These are phyloP conservation scores for Achaetomium macrosporum DNA, from an alignment of 2,329 filamentous ascomycete genomes.

Conservation along the genomic window DNA sequence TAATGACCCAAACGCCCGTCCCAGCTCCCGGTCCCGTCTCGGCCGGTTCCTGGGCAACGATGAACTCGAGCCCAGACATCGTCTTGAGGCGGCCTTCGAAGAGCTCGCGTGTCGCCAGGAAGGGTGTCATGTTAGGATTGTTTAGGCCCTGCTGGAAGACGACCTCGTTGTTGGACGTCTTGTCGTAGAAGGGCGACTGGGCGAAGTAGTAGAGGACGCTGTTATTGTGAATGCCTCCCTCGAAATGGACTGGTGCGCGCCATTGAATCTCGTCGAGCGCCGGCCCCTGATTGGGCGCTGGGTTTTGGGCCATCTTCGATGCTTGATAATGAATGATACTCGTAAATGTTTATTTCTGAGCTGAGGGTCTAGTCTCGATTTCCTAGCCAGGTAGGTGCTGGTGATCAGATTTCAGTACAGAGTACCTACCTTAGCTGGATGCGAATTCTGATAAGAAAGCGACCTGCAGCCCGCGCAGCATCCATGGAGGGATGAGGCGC, in stretches of 20 bases:
- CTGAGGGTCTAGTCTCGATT: too few relatives aligned
- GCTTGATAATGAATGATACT: background rate
- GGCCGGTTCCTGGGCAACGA: slow-evolving; percentile 59
- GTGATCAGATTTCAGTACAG: too few relatives aligned
- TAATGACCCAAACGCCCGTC: slow-evolving; percentile 64
- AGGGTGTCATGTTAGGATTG: slow-evolving; percentile 52
- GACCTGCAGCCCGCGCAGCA: background rate
- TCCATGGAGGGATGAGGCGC: background rate
- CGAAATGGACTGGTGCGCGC: slow-evolving; percentile 41
- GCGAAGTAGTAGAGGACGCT: slow-evolving; percentile 63
- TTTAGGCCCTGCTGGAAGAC: slow-evolving; percentile 56
- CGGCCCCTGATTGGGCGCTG: slow-evolving; percentile 43
- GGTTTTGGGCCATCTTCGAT: slow-evolving; percentile 24
- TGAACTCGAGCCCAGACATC: slow-evolving; percentile 62
- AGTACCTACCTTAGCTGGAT: background rate
- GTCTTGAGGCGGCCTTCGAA: slow-evolving; percentile 58
- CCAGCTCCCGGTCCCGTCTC: slow-evolving; percentile 55
- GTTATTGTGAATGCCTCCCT: slow-evolving; percentile 53
- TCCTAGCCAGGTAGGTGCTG: too few relatives aligned
- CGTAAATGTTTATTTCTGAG: background rate
- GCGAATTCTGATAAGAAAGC: background rate
- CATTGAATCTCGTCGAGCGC: slow-evolving; percentile 64
- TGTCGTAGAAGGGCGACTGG: slow-evolving; percentile 62
- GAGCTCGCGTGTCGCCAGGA: slow-evolving; percentile 54
- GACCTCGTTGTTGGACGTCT: slow-evolving; percentile 61